Conservation (phyloP, 2,329 filamentous ascomycete species). For the Stemphylium lycopersici region DNA sequence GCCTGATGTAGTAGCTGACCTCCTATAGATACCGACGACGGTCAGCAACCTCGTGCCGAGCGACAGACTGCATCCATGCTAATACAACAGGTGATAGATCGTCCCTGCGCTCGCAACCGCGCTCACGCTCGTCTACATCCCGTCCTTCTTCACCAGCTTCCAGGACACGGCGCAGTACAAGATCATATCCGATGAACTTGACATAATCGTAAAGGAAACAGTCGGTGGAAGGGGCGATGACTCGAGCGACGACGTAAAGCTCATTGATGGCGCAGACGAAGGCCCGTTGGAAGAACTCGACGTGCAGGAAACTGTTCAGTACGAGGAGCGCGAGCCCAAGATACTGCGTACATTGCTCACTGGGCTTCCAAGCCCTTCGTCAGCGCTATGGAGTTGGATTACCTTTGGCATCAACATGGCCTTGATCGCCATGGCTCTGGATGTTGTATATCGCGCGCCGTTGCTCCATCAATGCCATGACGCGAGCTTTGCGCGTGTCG, state of each 20-base stretch:
- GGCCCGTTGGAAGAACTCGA: constrained; percentile 56
- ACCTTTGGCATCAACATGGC: constrained; percentile 75
- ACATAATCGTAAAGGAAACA: constrained; percentile 54
- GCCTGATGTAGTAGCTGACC: constrained; percentile 15
- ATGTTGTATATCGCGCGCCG: constrained; percentile 77
- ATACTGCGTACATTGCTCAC: constrained; percentile 71
- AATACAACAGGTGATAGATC: constrained; percentile 28
- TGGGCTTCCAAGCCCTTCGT: constrained; percentile 77
- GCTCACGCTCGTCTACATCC: constrained; percentile 69
- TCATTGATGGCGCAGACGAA: constrained; percentile 50
- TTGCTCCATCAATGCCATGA: constrained; percentile 73
- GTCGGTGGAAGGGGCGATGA: constrained; percentile 44
- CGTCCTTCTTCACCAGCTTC: constrained; percentile 67
- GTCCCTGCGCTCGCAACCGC: constrained; percentile 61
- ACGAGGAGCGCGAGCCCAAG: constrained; percentile 63
- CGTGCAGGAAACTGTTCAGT: constrained; percentile 66
- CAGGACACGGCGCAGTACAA: constrained; percentile 63
- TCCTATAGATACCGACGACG: constrained; percentile 38
- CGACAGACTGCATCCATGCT: constrained; percentile 4
- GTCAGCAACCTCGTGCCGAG: constrained; percentile 23
- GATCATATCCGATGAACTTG: constrained; percentile 64
- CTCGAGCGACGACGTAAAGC: constrained; percentile 38
- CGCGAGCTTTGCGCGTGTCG: constrained; percentile 83
- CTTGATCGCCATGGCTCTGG: constrained; percentile 72
- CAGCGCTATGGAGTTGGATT: constrained; percentile 66